These are phyloP conservation scores for Aureobasidium subglaciale DNA, from an alignment of 2,329 filamentous ascomycete species.

Conservation along the genomic window DNA sequence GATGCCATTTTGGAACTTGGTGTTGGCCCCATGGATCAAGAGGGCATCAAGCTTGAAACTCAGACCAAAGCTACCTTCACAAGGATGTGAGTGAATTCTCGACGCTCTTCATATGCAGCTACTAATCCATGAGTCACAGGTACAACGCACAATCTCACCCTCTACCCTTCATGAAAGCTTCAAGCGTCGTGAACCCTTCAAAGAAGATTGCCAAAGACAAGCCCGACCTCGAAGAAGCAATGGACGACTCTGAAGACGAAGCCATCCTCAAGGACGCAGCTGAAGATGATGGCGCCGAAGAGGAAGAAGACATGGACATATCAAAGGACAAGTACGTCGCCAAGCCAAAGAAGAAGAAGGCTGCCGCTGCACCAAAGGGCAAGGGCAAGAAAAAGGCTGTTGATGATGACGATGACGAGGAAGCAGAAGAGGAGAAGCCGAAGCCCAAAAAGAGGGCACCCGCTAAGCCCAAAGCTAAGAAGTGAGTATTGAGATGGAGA, in stretches of 20 bases:
- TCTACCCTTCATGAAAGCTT: constrained; percentile 93
- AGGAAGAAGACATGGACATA: constrained; percentile 71
- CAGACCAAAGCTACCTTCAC: constrained; percentile 89
- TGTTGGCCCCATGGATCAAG: constrained; percentile 74
- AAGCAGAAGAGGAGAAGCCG: constrained; percentile 42
- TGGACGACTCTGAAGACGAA: constrained; percentile 72
- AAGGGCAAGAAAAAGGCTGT: constrained; percentile 36
- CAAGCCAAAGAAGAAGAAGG: constrained; percentile 67
- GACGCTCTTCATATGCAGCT: background rate
- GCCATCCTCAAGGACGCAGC: constrained; percentile 36
- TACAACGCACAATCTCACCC: constrained; percentile 85
- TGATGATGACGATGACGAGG: constrained; percentile 28
- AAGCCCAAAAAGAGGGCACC: constrained; percentile 43
- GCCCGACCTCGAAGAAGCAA: constrained; percentile 91
- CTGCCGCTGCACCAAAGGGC: constrained; percentile 41
- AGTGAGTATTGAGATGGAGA: constrained; percentile 21
- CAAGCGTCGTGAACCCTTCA: constrained; percentile 65
- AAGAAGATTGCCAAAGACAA: constrained; percentile 63
- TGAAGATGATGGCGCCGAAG: constrained; percentile 51
- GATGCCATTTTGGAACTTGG: constrained; percentile 89
- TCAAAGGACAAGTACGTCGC: constrained; percentile 97
- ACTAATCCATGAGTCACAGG: constrained; percentile 38
- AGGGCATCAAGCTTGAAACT: constrained; percentile 67
- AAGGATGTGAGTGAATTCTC: constrained; percentile 56
- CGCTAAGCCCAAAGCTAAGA: constrained; percentile 46